Conservation (phyloP, 2,329 filamentous ascomycete genomes). For the Alternaria metachromatica region DNA sequence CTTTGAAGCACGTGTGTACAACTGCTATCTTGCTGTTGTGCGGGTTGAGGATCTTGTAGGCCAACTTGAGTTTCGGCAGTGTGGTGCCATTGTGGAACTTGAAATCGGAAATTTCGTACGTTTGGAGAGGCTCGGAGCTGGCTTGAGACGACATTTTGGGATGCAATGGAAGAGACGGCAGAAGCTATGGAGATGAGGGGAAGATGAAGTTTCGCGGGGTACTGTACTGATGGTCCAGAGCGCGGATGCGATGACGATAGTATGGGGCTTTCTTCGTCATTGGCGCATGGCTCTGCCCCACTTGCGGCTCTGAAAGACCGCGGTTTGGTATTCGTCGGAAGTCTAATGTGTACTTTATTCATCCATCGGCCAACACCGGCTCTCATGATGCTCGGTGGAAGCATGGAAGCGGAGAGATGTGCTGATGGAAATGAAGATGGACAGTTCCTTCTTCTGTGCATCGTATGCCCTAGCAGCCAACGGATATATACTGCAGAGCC, state of each 20-base stretch:
- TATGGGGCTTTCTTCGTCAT: slow-evolving; percentile 10
- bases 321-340: not conserved
- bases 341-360: not conserved
- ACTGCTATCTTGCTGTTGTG: slow-evolving; percentile 42
- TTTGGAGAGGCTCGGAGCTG: slow-evolving; percentile 12
- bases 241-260: not conserved
- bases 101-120: slow-evolving; percentile 26
- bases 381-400: not conserved
- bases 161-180: not conserved
- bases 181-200: not conserved
- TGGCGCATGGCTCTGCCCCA: slow-evolving; percentile 1
- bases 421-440: not conserved
- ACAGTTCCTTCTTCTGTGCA: not conserved
- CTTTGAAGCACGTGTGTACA: slow-evolving; percentile 63
- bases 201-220: not conserved
- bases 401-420: not conserved
- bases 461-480: not conserved
- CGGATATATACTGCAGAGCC: not conserved
- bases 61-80: slow-evolving; percentile 20
- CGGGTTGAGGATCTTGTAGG: slow-evolving; percentile 35
- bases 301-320: slow-evolving; percentile 3
- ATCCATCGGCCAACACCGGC: not conserved
- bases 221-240: not conserved
- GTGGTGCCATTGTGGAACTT: slow-evolving; percentile 25
- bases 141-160: slow-evolving; percentile 18